Evolutionary conservation across 352 stramenopile species (phyloP), one percentile per base, ranked within the genome.

Genomic region (Phytophthora pluvialis): DNA sequence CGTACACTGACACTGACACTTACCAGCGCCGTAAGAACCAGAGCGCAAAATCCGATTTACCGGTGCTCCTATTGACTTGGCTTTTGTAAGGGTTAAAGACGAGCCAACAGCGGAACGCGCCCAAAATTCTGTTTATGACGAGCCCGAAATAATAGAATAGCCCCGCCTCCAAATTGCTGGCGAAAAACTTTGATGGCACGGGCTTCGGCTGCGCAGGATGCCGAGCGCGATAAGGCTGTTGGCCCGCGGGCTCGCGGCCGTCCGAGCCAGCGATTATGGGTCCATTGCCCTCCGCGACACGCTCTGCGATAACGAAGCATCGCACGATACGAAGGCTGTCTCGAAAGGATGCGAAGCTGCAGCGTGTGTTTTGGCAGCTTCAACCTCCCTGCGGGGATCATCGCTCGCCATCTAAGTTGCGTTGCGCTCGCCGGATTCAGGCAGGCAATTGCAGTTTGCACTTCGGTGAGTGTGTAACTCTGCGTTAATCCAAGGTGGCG

Each of bases 111-210:
- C 29, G 28, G 28, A 39, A 63, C 33, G 21, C 9, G 50, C 50
- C 63, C 47, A 62, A 72, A 57, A 49, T 28, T 66, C 36, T 39
- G 61, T 25, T 49, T 67, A 36, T 25, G 36, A 26, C 6, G 38
- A 21, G 53, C 64, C 64, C 49, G 44, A 70, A 72, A 67, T 72
- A 72, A 66, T 56, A 26, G 16, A 46, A n/a, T 18, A 43, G 18
- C 44, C 42, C 56, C 35, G 57, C 57, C 35, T 40, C 13, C 45
- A 52, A 40, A 29, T 40, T 29, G 9, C 15, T 40, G 29, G 15
- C 15, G 26, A 26, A 51, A 51, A 28, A 5, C 15, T 38, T 52
- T 52, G 46, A 51, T 26, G 46, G 15, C 16, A 32, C n/a, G 46
- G n/a, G 29, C 26, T 43, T 55, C 18, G 32, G 48, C 2, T 44